Evolutionary conservation across 495 filamentous ascomycete genomes (phyloP), one percentile per base, ranked within the genome.

Genomic region (Lophiostoma macrostomum): DNA sequence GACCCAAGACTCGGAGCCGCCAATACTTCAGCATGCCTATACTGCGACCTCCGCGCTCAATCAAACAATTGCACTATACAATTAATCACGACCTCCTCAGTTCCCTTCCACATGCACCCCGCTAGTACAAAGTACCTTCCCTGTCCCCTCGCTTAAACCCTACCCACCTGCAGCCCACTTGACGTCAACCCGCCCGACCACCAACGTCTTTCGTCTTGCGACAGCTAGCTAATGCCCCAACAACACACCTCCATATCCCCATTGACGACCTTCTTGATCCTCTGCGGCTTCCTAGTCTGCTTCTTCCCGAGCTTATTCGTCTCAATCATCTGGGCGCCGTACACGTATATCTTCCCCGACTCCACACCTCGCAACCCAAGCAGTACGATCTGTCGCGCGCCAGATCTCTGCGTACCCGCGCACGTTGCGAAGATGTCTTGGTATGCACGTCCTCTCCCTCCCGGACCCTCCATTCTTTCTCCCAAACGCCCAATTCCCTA

Each of bases 221-320:
- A 24, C 12, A 48, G 30, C 29, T 14, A 18, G n/a, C 23, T n/a
- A 19, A 50, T 47, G 47, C 55, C 40, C 10, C 60, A 51, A 8
- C 64, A 63, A 27, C 40, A 58, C 50, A 68, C 52, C 29, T 67
- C 64, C 14, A 48, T 52, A 32, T 61, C 58, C n/a, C 38, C 58
- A 6, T 23, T 45, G n/a, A 50, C 48, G 28, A 77, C 69, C 35
- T 40, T 82, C n/a, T 53, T 77, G 38, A 61, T 82, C 14, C 60
- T 81, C 43, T 13, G 64, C 34, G 48, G 78, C 30, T 71, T 83
- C 40, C 64, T 80, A 18, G 35, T 82, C 44, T 64, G 71, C 51
- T 75, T 84, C 67, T 80, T 84, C 65, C 79, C 78, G 5, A 46
- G 43, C n/a, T 29, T 72, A 32, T 84, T 84, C 58, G 72, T 80